phyloP scores from a whole-genome alignment of 169 alveolate genomes.

The Plasmodium berghei region DNA sequence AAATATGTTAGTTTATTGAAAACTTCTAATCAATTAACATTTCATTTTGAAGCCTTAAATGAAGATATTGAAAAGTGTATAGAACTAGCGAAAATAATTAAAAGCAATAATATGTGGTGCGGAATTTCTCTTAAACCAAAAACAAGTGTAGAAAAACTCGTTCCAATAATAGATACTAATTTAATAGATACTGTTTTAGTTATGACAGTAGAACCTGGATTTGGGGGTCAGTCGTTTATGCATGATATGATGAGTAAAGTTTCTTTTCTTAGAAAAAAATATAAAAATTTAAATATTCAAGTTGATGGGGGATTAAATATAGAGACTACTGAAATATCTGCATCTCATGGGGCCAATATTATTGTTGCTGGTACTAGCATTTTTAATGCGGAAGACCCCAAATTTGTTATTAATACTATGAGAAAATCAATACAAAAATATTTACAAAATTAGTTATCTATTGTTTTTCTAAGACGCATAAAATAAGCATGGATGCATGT shows the following conservation, averaged over 20 bases:
- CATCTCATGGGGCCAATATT: conserved; percentile 91
- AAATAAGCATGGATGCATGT: too few species aligned
- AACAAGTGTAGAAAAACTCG: conserved; percentile 55
- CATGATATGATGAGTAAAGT: conserved; percentile 89
- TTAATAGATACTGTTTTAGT: conserved; percentile 86
- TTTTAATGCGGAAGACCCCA: conserved; percentile 76
- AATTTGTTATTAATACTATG: conserved; percentile 77
- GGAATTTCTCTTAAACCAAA: conserved; percentile 60
- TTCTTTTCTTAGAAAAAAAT: conserved; percentile 77
- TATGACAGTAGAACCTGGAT: conserved; percentile 95
- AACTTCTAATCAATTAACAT: conserved; percentile 88
- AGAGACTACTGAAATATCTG: conserved; percentile 84
- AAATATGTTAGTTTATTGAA: conserved; percentile 87
- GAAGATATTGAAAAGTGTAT: conserved; percentile 51
- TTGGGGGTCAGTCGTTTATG: conserved; percentile 93
- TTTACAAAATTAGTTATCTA: conserved; percentile 22
- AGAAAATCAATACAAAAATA: conserved; percentile 71
- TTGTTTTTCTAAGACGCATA: not conserved
- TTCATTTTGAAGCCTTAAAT: conserved; percentile 89
- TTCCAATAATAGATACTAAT: conserved; percentile 71
- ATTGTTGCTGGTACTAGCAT: conserved; percentile 90
- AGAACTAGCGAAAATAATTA: conserved; percentile 36
- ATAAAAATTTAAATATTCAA: conserved; percentile 81
- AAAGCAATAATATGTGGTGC: conserved; percentile 61
- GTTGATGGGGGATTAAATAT: conserved; percentile 92